A percentile compares a stretch with the other conserved stretches of the same genome.
phyloP scores from a whole-genome alignment of 2,329 filamentous ascomycete species.

The Fulvia fulva region DNA sequence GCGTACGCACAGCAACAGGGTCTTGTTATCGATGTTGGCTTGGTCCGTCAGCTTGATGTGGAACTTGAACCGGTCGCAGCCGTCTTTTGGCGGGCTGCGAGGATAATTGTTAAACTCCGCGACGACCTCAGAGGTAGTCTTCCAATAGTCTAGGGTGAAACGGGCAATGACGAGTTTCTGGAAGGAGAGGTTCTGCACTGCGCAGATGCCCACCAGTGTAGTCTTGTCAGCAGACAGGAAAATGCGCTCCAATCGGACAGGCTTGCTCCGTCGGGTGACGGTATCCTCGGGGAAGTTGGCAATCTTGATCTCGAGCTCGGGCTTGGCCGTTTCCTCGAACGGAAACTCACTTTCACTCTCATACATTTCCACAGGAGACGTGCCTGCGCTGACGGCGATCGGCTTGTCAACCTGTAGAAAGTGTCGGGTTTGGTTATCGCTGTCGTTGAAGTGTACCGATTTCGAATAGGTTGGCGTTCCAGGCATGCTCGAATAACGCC shows the following conservation, averaged over 20 bases:
- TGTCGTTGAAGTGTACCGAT: constrained; percentile 96
- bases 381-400: constrained; percentile 90
- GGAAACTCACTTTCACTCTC: constrained; percentile 88
- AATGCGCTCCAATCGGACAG: constrained; percentile 79
- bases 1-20: constrained; percentile 83
- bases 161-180: constrained; percentile 84
- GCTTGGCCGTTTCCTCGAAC: constrained; percentile 59
- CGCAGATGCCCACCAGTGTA: constrained; percentile 75
- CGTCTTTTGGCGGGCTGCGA: constrained; percentile 56
- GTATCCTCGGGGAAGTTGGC: constrained; percentile 75
- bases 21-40: constrained; percentile 87
- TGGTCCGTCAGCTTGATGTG: constrained; percentile 89
- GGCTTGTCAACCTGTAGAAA: constrained; percentile 92
- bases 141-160: constrained; percentile 98
- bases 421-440: constrained; percentile 92
- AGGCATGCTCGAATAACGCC: constrained; percentile 92
- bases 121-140: constrained; percentile 89
- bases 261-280: constrained; percentile 57
- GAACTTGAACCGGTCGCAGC: constrained; percentile 87
- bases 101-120: constrained; percentile 85
- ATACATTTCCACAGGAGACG: constrained; percentile 84
- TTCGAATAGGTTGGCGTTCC: constrained; percentile 95
- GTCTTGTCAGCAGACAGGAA: constrained; percentile 87
- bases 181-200: constrained; percentile 84
- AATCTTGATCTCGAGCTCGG: constrained; percentile 83